These are phyloP conservation scores for Dactylis glomerata DNA, from an alignment of 176 grass and related monocot species.

Conservation along the genomic window DNA sequence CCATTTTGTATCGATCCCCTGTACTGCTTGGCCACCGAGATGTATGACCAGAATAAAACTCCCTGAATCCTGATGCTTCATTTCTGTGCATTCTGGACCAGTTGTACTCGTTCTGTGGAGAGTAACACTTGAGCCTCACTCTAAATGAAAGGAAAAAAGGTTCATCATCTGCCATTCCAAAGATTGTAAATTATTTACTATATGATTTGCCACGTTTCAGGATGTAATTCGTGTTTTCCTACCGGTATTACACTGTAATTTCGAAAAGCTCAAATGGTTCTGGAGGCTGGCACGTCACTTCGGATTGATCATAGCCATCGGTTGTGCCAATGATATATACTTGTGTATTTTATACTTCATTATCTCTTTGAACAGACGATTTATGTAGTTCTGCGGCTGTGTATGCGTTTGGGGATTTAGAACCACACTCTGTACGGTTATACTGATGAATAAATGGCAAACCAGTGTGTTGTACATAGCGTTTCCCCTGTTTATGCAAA, in stretches of 20 bases:
- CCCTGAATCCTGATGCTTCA: neutral
- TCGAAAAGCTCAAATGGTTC: too few relatives aligned
- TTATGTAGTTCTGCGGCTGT: neutral
- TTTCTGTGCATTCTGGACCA: neutral
- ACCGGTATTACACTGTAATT: neutral
- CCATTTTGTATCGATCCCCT: slow-evolving; percentile 41
- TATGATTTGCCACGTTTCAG: neutral
- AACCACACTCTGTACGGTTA: neutral
- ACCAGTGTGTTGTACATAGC: neutral
- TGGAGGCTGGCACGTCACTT: too few relatives aligned
- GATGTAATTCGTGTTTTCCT: too few relatives aligned
- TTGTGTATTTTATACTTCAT: neutral
- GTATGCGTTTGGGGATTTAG: neutral
- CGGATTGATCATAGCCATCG: too few relatives aligned
- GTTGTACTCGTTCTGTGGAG: neutral
- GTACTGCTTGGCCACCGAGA: slow-evolving; percentile 36
- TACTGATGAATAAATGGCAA: slow-evolving; percentile 19
- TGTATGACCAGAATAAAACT: slow-evolving; percentile 40
- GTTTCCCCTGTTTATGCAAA: neutral
- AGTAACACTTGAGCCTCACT: neutral
- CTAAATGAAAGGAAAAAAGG: neutral
- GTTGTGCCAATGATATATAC: neutral
- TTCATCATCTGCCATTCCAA: neutral
- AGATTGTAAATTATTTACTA: neutral
- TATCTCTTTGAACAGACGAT: neutral